Evolutionary conservation across 306 rosid genomes (phyloP), one percentile per base, ranked within the genome.

Genomic region (Oemleria cerasiformis): DNA sequence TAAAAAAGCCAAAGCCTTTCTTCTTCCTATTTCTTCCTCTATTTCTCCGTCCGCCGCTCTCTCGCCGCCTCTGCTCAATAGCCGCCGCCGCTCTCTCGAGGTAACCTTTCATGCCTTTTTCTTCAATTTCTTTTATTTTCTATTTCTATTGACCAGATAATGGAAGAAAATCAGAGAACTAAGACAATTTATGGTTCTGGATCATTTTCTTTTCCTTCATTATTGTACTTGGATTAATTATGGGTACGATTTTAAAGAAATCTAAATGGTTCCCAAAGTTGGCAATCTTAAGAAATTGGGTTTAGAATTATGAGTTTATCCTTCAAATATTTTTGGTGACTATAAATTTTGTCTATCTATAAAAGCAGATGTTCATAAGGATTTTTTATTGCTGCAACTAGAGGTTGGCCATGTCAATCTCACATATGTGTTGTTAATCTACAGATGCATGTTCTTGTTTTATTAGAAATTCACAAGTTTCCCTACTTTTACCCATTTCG

Each of bases 31-130:
- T n/a, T n/a, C n/a, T n/a, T n/a, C n/a, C n/a, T n/a, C n/a, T n/a
- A n/a, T n/a, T n/a, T n/a, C n/a, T n/a, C n/a, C n/a, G n/a, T n/a
- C n/a, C n/a, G n/a, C n/a, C n/a, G n/a, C n/a, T n/a, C n/a, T n/a
- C n/a, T n/a, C n/a, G n/a, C n/a, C n/a, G n/a, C n/a, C n/a, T n/a
- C n/a, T n/a, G n/a, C n/a, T n/a, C n/a, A n/a, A n/a, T n/a, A n/a
- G n/a, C n/a, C n/a, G n/a, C n/a, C n/a, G n/a, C n/a, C n/a, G n/a
- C n/a, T n/a, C n/a, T n/a, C n/a, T n/a, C n/a, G n/a, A n/a, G 81
- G 97, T 93, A 59, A 59, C 19, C 65, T 20, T 16, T 45, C 3
- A 25, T 51, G 41, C 9, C 13, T 23, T 23, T 12, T 19, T 4
- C 59, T 25, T 74, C 9, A 13, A 56, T 56, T 56, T 56, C 6